A percentile compares a stretch with the other conserved stretches of the same genome.
Conservation (phyloP, 257 asterid genomes). For the Gentiana dahurica region DNA sequence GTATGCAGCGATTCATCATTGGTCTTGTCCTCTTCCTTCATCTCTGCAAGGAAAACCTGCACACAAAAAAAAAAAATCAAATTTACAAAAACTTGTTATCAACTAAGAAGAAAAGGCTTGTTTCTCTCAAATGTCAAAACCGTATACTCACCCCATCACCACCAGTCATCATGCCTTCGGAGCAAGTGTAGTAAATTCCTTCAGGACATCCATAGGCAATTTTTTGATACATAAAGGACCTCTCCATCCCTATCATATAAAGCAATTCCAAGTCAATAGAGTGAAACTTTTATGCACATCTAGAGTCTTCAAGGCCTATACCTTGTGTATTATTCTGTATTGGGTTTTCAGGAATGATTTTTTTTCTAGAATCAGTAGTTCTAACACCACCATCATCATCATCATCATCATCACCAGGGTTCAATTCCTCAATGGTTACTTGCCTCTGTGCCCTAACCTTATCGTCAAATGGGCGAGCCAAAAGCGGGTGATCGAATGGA, state of each 20-base stretch:
- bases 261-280: conserved; percentile 7
- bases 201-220: conserved; percentile 54
- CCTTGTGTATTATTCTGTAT: conserved; percentile 26
- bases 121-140: neutral
- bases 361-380: conserved; percentile 30
- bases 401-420: conserved; percentile 37
- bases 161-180: conserved; percentile 52
- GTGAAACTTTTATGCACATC: neutral
- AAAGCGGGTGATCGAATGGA: conserved; percentile 21
- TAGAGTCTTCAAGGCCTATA: conserved; percentile 4
- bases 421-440: conserved; percentile 56
- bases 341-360: conserved; percentile 25
- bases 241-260: conserved; percentile 30
- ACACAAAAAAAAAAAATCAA: conserved; percentile 1
- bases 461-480: conserved; percentile 25
- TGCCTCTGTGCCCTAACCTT: conserved; percentile 29
- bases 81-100: too few species aligned
- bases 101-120: neutral
- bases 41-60: conserved; percentile 61
- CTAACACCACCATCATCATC: too few species aligned
- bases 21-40: conserved; percentile 58
- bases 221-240: conserved; percentile 36
- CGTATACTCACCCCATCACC: conserved; percentile 63
- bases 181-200: conserved; percentile 52
- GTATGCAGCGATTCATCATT: conserved; percentile 67